Conservation (phyloP, 257 asterid genomes). For the Anisodus tanguticus region DNA sequence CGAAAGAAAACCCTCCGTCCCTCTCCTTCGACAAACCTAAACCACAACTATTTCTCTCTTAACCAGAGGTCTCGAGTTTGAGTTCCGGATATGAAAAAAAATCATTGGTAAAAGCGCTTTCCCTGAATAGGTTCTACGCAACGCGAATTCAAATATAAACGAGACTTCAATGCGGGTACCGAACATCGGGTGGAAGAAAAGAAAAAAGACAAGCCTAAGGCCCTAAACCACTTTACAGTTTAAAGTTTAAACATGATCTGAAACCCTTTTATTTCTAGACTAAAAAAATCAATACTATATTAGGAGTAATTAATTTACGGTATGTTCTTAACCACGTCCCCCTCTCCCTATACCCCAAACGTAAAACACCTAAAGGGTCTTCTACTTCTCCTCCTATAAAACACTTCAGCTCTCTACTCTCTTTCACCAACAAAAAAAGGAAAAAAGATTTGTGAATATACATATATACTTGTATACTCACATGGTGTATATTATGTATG, state of each 20-base stretch:
- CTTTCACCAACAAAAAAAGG: slow-evolving; percentile 31
- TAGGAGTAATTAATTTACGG: neutral
- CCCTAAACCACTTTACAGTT: no score
- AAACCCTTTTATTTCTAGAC: neutral
- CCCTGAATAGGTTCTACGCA: no score
- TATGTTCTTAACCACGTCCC: neutral
- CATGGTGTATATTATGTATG: neutral
- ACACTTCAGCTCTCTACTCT: slow-evolving; percentile 33
- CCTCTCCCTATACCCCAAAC: neutral
- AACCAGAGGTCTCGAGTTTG: no score
- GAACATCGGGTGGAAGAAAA: no score
- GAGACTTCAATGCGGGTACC: no score
- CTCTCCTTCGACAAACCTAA: no score
- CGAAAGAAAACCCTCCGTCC: no score
- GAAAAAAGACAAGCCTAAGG: neutral
- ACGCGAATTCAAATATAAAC: no score
- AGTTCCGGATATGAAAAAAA: no score
- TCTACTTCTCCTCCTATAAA: slow-evolving; percentile 47
- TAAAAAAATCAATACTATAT: neutral
- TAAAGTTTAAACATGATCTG: slow-evolving; percentile 13
- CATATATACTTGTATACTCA: neutral
- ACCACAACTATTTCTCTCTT: no score
- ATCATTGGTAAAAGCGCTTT: no score
- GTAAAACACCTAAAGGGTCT: neutral
- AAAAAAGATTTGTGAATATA: neutral